Conservation (phyloP, 2,329 filamentous ascomycete genomes). For the Calonectria honghensis region DNA sequence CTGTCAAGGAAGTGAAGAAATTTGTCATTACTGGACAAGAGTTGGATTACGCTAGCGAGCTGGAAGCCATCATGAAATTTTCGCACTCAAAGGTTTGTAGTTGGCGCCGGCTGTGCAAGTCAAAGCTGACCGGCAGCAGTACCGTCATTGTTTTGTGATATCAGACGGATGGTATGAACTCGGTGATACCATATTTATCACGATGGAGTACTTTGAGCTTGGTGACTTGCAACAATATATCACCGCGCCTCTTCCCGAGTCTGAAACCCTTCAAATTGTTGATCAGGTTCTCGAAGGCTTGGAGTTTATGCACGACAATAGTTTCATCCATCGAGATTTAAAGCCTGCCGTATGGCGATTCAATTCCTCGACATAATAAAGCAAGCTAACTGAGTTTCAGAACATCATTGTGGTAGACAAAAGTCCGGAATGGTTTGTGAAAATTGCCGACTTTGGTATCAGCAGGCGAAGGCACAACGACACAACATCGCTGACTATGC, state of each 20-base stretch:
- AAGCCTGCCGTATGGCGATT: neutral
- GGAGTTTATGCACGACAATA: constrained; percentile 20
- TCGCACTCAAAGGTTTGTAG: constrained; percentile 14
- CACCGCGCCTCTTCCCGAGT: neutral
- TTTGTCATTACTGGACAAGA: neutral
- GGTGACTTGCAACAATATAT: constrained; percentile 14
- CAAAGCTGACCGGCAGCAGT: neutral
- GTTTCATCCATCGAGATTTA: constrained; percentile 20
- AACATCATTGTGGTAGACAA: constrained; percentile 18
- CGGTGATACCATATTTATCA: constrained; percentile 4
- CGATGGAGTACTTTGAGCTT: constrained; percentile 23
- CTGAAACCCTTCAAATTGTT: neutral
- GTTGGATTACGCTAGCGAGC: neutral
- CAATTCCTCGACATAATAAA: neutral
- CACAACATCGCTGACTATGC: neutral
- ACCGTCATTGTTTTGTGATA: constrained; percentile 15
- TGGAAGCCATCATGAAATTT: constrained; percentile 27
- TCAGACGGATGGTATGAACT: constrained; percentile 15
- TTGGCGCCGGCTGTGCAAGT: neutral
- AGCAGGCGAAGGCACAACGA: constrained; percentile 10
- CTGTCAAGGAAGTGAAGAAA: neutral
- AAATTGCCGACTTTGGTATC: constrained; percentile 31
- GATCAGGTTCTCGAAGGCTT: constrained; percentile 19
- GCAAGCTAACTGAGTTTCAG: neutral
- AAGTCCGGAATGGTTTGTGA: constrained; percentile 24